Conservation (phyloP, 306 rosid genomes). For the Cucumis hystrix region DNA sequence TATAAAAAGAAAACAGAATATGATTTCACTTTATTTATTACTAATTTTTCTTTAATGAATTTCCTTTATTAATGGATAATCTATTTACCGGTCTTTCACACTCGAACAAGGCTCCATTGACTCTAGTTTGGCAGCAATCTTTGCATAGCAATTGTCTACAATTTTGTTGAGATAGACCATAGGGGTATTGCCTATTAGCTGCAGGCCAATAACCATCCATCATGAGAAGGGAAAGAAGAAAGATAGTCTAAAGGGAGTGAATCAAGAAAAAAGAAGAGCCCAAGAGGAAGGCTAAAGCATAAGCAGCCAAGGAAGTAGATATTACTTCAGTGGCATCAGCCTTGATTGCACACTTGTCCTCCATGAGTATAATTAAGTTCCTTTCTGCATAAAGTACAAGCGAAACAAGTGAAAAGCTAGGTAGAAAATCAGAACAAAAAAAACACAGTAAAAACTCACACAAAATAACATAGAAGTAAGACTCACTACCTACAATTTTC, state of each 20-base stretch:
- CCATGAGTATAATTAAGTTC: constrained; percentile 23
- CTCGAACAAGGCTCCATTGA: constrained; percentile 64
- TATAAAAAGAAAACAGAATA: not conserved
- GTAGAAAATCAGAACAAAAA: not conserved
- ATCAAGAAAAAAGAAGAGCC: not conserved
- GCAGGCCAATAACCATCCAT: constrained; percentile 8
- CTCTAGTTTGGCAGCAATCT: constrained; percentile 71
- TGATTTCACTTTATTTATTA: not conserved
- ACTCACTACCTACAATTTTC: not conserved
- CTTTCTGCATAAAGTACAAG: constrained; percentile 9
- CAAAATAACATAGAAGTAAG: not conserved
- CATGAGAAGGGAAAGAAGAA: not conserved
- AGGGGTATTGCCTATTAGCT: constrained; percentile 68
- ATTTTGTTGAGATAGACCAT: constrained; percentile 58
- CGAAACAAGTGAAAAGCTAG: not conserved
- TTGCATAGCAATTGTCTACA: constrained; percentile 58
- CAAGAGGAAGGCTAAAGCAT: not conserved
- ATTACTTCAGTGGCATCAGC: constrained; percentile 60
- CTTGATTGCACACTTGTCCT: constrained; percentile 45
- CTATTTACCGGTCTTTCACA: constrained; percentile 48
- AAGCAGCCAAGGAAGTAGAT: not conserved
- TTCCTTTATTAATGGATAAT: not conserved
- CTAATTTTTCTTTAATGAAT: not conserved
- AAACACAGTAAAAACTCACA: not conserved
- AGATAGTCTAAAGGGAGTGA: not conserved